A percentile compares a stretch with the other conserved stretches of the same genome.
Conservation (phyloP, 208 protist species). For the Trypanosoma cruzi region DNA sequence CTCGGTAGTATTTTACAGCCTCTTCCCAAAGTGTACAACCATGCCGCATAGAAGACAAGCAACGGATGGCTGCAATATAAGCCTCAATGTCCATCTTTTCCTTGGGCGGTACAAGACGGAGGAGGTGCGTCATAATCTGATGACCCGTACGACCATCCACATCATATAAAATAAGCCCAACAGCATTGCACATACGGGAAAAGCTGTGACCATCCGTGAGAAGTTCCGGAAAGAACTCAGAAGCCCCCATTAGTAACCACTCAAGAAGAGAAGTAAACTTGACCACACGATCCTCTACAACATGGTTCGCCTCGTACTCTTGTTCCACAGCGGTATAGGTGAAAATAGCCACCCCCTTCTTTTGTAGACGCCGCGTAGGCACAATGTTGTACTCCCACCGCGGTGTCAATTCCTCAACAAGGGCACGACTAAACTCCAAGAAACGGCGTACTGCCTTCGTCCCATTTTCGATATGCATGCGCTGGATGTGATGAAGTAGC, state of each 20-base stretch:
- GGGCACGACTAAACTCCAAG: neutral
- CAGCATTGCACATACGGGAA: slow-evolving; percentile 27
- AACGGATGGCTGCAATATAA: slow-evolving; percentile 17
- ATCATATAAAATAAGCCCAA: slow-evolving; percentile 23
- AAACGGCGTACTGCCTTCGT: neutral
- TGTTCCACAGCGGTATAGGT: neutral
- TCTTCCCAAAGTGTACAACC: slow-evolving; percentile 27
- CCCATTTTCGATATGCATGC: neutral
- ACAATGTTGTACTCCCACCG: slow-evolving; percentile 29
- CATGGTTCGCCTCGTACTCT: slow-evolving; percentile 16
- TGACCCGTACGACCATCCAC: slow-evolving; percentile 18
- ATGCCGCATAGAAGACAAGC: slow-evolving; percentile 25
- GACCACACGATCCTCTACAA: slow-evolving; percentile 12
- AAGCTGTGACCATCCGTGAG: slow-evolving; percentile 11
- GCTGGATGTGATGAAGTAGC: slow-evolving; percentile 5
- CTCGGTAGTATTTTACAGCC: slow-evolving; percentile 17
- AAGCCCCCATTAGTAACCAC: neutral
- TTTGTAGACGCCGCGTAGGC: slow-evolving; percentile 10
- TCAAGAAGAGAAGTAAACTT: slow-evolving; percentile 27
- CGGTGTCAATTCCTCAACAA: slow-evolving; percentile 11
- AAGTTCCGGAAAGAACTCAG: neutral
- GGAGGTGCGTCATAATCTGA: slow-evolving; percentile 20
- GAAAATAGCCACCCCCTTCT: neutral
- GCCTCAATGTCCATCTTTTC: slow-evolving; percentile 20
- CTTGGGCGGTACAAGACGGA: slow-evolving; percentile 5